Evolutionary conservation across 2,329 filamentous ascomycete genomes (phyloP), one percentile per base, ranked within the genome.

Genomic region (Ophiocordyceps camponoti-floridani): DNA sequence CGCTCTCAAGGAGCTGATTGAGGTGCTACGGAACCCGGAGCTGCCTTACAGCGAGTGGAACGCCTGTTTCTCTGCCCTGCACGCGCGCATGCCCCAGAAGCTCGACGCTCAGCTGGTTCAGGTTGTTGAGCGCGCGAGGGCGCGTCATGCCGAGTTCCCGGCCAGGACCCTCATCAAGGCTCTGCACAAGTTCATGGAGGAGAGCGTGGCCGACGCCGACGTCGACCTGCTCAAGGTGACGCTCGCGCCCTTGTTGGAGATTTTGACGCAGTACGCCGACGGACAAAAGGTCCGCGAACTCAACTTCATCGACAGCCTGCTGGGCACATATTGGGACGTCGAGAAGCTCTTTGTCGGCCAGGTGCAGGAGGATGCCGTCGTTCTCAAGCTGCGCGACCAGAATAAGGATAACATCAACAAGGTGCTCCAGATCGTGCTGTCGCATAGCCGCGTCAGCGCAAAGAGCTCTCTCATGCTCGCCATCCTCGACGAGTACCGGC

Each of bases 31-130:
- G 40, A 77, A 94, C 56, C 79, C 83, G 1, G 88, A 95, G 56
- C 74, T 98, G 50, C 91, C 91, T 1, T 98, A 91, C 60, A 87
- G 89, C 61, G 87, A 98, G 63, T 98, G 89, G 85, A 87, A 83
- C 50, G 84, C 89, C 6, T 87, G 96, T 58, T 91, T 94, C 53
- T 94, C 91, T 43, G 91, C 91, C 19, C 75, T 98, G n/a, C 89
- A 96, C 63, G 84, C 88, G 7, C 84, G 91, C 55, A 98, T 96
- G 84, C 91, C 91, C 0, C 82, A 89, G 59, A 95, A 89, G 67
- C 78, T 98, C 28, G 88, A 95, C 54, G 63, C 77, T 19, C 79
- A 77, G 51, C 81, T 98, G 52, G 78, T 80, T 12, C 84, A 91
- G 55, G 81, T 93, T 41, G 82, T 96, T 44, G 89, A 96, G 47